Percentiles rank a stretch among this genome's conserved stretches.
phyloP scores from a whole-genome alignment of 1,139 yeast genomes.

The Wickerhamomyces sp. region DNA sequence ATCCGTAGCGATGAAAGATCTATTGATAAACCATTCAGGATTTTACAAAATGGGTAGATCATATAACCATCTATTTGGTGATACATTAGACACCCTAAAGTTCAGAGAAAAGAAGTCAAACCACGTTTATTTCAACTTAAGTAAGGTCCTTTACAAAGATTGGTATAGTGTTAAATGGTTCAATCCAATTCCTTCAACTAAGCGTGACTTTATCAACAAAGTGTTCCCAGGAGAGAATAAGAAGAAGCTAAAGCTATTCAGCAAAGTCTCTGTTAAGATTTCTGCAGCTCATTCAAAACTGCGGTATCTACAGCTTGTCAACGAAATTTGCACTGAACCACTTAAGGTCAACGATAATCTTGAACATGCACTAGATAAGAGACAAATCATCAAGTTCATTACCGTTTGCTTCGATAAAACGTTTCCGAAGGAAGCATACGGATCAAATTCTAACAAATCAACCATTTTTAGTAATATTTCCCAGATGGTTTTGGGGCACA shows the following conservation, averaged over 20 bases:
- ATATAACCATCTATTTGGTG: slow-evolving; percentile 18
- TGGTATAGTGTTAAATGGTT: neutral
- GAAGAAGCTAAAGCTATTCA: slow-evolving; percentile 10
- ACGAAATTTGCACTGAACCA: slow-evolving; percentile 9
- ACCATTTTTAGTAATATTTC: slow-evolving; percentile 37
- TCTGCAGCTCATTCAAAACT: slow-evolving; percentile 9
- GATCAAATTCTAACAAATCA: slow-evolving; percentile 45
- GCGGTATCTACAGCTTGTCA: slow-evolving; percentile 10
- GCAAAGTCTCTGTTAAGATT: slow-evolving; percentile 3
- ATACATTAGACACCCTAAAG: neutral
- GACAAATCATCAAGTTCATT: slow-evolving; percentile 37
- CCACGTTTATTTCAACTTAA: slow-evolving; percentile 5
- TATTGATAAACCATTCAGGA: slow-evolving; percentile 12
- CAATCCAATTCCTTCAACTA: slow-evolving; percentile 11
- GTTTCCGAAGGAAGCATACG: slow-evolving; percentile 54
- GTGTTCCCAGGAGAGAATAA: slow-evolving; percentile 11
- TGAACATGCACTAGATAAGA: slow-evolving; percentile 23
- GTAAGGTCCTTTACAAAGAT: slow-evolving; percentile 11
- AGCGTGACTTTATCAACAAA: slow-evolving; percentile 1
- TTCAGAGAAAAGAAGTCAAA: neutral
- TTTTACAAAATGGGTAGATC: slow-evolving; percentile 3
- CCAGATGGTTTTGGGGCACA: slow-evolving; percentile 34
- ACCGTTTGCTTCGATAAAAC: slow-evolving; percentile 40
- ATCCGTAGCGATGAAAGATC: neutral
- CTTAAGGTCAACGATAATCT: slow-evolving; percentile 6